Evolutionary conservation across 768 basidiomycete genomes (phyloP), one percentile per base, ranked within the genome.

Genomic region (Tubosaeta sp.): DNA sequence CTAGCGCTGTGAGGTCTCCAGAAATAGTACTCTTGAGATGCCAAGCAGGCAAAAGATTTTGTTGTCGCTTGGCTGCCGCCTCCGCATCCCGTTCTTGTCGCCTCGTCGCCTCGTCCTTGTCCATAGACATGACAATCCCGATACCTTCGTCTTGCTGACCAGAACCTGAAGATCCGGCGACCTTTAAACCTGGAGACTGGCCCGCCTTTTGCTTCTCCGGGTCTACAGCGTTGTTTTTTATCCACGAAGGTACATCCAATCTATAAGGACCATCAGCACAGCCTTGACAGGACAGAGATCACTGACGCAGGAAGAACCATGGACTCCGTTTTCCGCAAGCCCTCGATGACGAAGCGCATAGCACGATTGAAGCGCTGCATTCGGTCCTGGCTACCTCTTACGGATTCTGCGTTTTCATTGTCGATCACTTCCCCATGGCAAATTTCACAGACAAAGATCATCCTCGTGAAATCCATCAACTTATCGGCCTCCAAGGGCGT

Each of bases 331-430:
- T 85, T 87, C 62, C 92, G 86, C 59, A 99, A 68, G 4, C 91
- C 88, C 57, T 94, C 91, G 30, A 87, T 79, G 41, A 98, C 83
- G 60, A 86, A 87, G 29, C 86, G 79, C 76, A 94, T 94, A 67
- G 94, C 90, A 55, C 83, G 76, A 68, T 96, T 95, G 68, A 98
- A 94, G 55, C 92, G 76, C 69, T 94, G 89, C 93, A 98, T 96
- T 52, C 91, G 80, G 67, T 98, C 95, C 71, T 95, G 88, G 60
- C 86, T 90, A 10, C 90, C 90, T 52, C 74, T 73, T 6, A 89
- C 86, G 52, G 82, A 87, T 70, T 91, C 92, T 9, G 87, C 83
- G 57, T 94, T 87, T 69, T 94, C 92, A 61, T 96, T 94, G 67
- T 97, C 90, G 24, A 90, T 76, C 13, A 98, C 79, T 65, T 95